Base-by-base conservation (phyloP, 768 basidiomycete species). In the Boletellus ananas region DNA sequence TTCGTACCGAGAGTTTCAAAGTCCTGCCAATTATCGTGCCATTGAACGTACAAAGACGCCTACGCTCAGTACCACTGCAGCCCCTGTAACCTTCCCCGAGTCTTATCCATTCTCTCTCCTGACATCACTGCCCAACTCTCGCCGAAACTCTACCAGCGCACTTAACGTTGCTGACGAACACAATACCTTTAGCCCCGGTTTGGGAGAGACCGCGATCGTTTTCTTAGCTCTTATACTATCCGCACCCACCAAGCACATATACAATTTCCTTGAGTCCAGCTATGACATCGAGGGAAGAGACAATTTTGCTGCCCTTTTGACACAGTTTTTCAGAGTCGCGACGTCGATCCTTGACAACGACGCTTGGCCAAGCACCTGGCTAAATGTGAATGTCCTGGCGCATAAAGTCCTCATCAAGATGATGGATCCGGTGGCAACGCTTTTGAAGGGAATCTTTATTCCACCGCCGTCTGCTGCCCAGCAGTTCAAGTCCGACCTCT, bases 41-140 rank as follows among this genome's bases (percentile, higher is more conserved):
- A 79, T 97, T 39, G 85, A 87, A 59, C 81, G 80, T 37, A 80
- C 78, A 23, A 80, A 79, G 41, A 77, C 85, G 0, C 74, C 76
- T 16, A 75, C 80, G 2, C 83, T 85, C 3, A 70, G 75, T 23
- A 80, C 83, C 42, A 70, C 83, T 18, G 63, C 73, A 2, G 64
- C 78, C 2, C 94, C 93, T 0, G 83, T 90, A 38, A 87, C 89
- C 1, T 97, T 97, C 70, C 95, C 95, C 0, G 88, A 93, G 56
- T 87, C 94, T 0, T 94, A 97, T 65, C 95, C 95, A 0, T 94
- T 96, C 67, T 85, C 91, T 6, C 75, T 98, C 17, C 60, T 91
- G 21, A 75, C 87, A 0, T 75, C 82, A 29, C 68, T 85, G 20
- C 87, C 90, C 3, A 82, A 81, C 49, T 60, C 72, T 25, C 72